Evolutionary conservation across 2,329 filamentous ascomycete species (phyloP).

Genomic region (Fusarium caatingaense): DNA sequence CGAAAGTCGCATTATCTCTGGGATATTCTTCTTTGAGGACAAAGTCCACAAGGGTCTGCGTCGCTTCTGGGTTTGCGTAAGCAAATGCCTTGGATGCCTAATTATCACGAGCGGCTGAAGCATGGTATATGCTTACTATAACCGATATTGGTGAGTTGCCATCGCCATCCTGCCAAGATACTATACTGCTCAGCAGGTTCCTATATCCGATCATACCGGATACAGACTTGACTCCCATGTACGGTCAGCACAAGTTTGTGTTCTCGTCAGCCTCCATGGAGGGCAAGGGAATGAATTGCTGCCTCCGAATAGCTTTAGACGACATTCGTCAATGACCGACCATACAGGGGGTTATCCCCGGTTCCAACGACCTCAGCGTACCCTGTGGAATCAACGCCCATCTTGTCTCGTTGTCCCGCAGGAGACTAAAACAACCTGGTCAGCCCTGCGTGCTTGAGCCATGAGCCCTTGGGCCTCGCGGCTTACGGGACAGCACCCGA

Average conservation of each 20-base stretch:
- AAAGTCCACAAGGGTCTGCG: conserved; percentile 9
- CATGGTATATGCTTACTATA: conserved; percentile 23
- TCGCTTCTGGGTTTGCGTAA: conserved; percentile 13
- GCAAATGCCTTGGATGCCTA: conserved; percentile 13
- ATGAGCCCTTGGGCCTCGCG: background rate
- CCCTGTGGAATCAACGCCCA: background rate
- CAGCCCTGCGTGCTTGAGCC: conserved; percentile 21
- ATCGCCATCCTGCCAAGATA: conserved; percentile 6
- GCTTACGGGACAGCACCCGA: conserved; percentile 10
- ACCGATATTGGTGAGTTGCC: background rate
- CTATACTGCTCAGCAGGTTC: conserved; percentile 1
- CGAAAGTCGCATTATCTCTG: conserved; percentile 18
- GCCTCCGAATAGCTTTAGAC: background rate
- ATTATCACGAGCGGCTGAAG: conserved; percentile 3
- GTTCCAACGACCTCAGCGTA: background rate
- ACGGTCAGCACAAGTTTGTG: conserved; percentile 9
- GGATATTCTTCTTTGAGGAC: conserved; percentile 3
- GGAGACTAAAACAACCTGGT: conserved; percentile 12
- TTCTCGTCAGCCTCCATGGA: conserved; percentile 18
- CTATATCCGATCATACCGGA: background rate
- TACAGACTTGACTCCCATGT: background rate
- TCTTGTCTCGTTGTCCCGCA: conserved; percentile 7
- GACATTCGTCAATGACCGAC: background rate
- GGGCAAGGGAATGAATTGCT: background rate
- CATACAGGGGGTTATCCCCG: conserved; percentile 15